These are phyloP conservation scores for Metschnikowia cerradonensis DNA, from an alignment of 805 yeast species.

Conservation along the genomic window DNA sequence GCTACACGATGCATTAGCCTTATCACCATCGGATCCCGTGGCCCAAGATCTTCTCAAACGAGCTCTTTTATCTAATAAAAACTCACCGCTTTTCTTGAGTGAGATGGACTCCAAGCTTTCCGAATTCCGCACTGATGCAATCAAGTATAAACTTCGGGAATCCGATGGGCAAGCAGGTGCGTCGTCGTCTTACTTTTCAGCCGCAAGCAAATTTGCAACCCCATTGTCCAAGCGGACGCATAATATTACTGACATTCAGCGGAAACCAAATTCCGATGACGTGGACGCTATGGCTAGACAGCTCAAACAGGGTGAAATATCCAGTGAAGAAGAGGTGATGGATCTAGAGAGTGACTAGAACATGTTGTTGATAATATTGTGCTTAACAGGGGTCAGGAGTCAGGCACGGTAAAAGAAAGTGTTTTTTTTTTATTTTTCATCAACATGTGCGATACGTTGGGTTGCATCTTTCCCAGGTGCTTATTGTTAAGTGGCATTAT, in stretches of 20 bases:
- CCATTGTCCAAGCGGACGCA: conserved; percentile 21
- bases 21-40: conserved; percentile 76
- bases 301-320: conserved; percentile 43
- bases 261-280: conserved; percentile 15
- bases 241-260: conserved; percentile 5
- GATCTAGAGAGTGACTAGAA: conserved; percentile 53
- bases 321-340: conserved; percentile 55
- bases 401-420: too few relatives aligned
- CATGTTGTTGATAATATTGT: background rate
- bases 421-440: too few relatives aligned
- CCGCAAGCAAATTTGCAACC: conserved; percentile 19
- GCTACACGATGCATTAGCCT: conserved; percentile 76
- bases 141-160: background rate
- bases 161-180: background rate
- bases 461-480: background rate
- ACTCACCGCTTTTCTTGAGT: conserved; percentile 11
- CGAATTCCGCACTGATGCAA: conserved; percentile 4
- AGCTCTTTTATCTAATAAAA: conserved; percentile 62
- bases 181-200: conserved; percentile 2
- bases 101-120: conserved; percentile 13
- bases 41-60: conserved; percentile 77
- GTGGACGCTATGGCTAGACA: conserved; percentile 36
- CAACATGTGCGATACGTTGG: too few relatives aligned
- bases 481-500: too few relatives aligned
- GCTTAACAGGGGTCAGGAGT: too few relatives aligned